A percentile compares a stretch with the other conserved stretches of the same genome.
Conservation (phyloP, 2,329 filamentous ascomycete genomes). For the Decorospora gaudefroyi region DNA sequence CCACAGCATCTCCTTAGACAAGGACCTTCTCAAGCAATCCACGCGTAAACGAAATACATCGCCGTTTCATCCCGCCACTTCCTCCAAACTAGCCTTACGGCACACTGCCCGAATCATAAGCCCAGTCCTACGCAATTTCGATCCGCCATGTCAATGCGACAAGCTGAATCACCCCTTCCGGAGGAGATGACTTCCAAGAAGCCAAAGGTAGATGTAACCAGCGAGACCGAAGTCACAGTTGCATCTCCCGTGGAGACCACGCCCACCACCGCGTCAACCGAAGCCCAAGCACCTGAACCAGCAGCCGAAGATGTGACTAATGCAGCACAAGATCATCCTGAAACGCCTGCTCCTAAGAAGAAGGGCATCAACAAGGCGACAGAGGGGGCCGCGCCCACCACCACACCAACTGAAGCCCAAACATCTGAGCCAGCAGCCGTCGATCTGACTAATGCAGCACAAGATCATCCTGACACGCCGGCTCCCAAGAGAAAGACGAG, state of each 20-base stretch:
- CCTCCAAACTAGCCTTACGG: not conserved
- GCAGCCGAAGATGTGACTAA: not conserved
- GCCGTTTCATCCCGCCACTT: not conserved
- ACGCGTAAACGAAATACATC: not conserved
- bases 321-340: not conserved
- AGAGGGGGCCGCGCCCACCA: no score
- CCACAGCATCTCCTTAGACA: not conserved
- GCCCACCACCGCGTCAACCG: not conserved
- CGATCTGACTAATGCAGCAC: not conserved
- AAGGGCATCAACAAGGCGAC: no score
- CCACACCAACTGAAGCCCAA: no score
- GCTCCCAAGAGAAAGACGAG: not conserved
- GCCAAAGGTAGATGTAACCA: slow-evolving; percentile 1
- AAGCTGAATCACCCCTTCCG: not conserved
- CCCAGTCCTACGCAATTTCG: not conserved
- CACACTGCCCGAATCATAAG: not conserved
- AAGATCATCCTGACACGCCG: not conserved
- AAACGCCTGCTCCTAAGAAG: not conserved
- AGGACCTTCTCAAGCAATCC: not conserved
- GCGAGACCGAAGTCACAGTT: not conserved
- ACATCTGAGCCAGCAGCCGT: not conserved
- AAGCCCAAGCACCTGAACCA: no score
- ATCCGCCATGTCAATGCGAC: slow-evolving; percentile 12
- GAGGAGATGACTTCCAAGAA: slow-evolving; percentile 7
- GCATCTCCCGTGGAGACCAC: not conserved